Conservation (phyloP, 257 asterid species). For the Thymus mandschuricus region DNA sequence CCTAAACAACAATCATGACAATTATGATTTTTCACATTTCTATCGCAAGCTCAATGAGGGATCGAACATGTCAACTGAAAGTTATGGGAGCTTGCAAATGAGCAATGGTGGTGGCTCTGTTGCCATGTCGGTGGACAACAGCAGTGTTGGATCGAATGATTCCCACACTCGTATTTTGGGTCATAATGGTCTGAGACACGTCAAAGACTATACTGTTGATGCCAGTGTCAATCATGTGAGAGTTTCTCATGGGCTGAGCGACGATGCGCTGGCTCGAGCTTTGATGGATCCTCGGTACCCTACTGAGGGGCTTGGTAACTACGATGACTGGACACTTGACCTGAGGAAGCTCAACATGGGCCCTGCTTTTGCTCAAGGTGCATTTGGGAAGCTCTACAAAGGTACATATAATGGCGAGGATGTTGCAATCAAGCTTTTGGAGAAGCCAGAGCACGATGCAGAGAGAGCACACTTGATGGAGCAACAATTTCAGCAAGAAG, state of each 20-base stretch:
- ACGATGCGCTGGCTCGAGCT: conserved; percentile 93
- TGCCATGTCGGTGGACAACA: conserved; percentile 88
- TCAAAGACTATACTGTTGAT: conserved; percentile 76
- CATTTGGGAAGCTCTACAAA: conserved; percentile 92
- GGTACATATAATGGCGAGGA: conserved; percentile 92
- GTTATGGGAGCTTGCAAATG: conserved; percentile 87
- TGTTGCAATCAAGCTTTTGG: conserved; percentile 95
- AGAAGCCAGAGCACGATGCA: conserved; percentile 81
- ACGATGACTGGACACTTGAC: conserved; percentile 94
- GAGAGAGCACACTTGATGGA: conserved; percentile 94
- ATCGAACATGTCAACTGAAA: conserved; percentile 82
- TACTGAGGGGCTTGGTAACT: conserved; percentile 86
- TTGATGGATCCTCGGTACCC: conserved; percentile 83
- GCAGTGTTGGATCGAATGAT: conserved; percentile 88
- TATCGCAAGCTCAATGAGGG: conserved; percentile 92
- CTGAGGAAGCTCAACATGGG: conserved; percentile 96
- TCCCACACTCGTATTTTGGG: conserved; percentile 84
- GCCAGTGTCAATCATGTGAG: conserved; percentile 78
- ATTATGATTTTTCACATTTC: conserved; percentile 62
- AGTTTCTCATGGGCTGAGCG: conserved; percentile 68
- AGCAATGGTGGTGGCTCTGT: conserved; percentile 95
- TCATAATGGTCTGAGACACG: conserved; percentile 88
- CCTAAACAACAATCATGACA: conserved; percentile 75
- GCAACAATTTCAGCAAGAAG: conserved; percentile 98
- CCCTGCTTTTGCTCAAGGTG: conserved; percentile 97